phyloP scores from a whole-genome alignment of 73 alveolate genomes.

The Stentor coeruleus region DNA sequence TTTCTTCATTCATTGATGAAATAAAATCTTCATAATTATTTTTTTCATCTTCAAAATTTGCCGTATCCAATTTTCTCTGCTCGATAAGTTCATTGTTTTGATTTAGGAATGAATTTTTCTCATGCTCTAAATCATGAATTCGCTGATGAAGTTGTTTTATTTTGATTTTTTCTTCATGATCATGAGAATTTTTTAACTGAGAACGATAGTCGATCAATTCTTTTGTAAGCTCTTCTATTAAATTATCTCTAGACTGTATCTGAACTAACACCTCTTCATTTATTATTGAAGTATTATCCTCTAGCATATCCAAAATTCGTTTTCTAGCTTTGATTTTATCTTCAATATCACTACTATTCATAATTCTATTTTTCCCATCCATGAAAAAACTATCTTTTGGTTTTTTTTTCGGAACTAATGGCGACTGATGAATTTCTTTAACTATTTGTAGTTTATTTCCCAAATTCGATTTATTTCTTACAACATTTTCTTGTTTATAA shows the following conservation, averaged over 20 bases:
- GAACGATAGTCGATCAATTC: too few relatives aligned
- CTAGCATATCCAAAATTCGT: slow-evolving; percentile 16
- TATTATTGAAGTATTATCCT: neutral
- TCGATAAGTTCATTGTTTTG: neutral
- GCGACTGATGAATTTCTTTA: too few relatives aligned
- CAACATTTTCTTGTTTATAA: too few relatives aligned
- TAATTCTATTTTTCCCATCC: too few relatives aligned
- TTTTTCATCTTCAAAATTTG: neutral
- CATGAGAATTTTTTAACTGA: neutral
- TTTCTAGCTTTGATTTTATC: neutral
- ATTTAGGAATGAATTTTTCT: too few relatives aligned
- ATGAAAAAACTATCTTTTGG: too few relatives aligned
- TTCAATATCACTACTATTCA: neutral
- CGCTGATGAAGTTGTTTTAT: neutral
- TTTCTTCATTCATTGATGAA: neutral
- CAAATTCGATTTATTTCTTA: too few relatives aligned
- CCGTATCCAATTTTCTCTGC: neutral
- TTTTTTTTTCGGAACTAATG: too few relatives aligned
- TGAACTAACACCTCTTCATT: slow-evolving; percentile 10
- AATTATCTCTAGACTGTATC: neutral
- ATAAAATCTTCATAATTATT: neutral
- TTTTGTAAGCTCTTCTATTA: neutral
- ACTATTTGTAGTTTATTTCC: too few relatives aligned
- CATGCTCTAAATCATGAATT: neutral
- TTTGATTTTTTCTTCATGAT: neutral